Evolutionary conservation across 805 yeast genomes (phyloP), one percentile per base, ranked within the genome.

Genomic region (Vanderwaltozyma verrucispora): DNA sequence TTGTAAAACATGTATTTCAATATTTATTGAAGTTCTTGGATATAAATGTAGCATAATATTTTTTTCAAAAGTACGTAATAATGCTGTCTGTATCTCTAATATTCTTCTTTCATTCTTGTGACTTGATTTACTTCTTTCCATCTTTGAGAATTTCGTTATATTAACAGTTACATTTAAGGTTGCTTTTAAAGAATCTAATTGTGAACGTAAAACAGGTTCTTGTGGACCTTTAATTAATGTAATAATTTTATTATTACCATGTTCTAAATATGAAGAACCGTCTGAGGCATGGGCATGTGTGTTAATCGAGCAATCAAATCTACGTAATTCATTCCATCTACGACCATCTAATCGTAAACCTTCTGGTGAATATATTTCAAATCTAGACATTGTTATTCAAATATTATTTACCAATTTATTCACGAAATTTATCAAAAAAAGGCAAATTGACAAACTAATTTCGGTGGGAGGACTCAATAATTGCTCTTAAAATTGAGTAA

Each of bases 261-360:
- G 94, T 58, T 88, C 92, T 16, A 92, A 77, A 48, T 80, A 81
- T 2, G 96, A 77, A 1, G 96, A 88, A 6, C 97, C 98, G 60
- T 89, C 96, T 2, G 92, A 72, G 1, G 88, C 73, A 48, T 71
- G 75, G 5, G 95, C 86, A 51, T 88, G 96, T 1, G 97, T 87
- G 52, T 86, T 86, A 37, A 85, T 76, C 15, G 76, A 72, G 54
- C 95, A 83, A 28, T 74, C 75, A 51, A 92, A 84, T 23, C 78
- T 71, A 35, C 97, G 77, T 31, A 88, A 69, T 59, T 92, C 98
- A 51, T 89, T 86, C 87, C 92, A 87, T 44, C 98, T 71, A 50
- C 98, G 75, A 2, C 98, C 98, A 57, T 92, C 97, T 12, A 80
- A 66, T 46, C 98, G 69, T 33, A 92, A 69, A 4, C 98, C 98